Base-by-base conservation (phyloP, 139 green algal species). In the Pedinophyceae sp. region DNA sequence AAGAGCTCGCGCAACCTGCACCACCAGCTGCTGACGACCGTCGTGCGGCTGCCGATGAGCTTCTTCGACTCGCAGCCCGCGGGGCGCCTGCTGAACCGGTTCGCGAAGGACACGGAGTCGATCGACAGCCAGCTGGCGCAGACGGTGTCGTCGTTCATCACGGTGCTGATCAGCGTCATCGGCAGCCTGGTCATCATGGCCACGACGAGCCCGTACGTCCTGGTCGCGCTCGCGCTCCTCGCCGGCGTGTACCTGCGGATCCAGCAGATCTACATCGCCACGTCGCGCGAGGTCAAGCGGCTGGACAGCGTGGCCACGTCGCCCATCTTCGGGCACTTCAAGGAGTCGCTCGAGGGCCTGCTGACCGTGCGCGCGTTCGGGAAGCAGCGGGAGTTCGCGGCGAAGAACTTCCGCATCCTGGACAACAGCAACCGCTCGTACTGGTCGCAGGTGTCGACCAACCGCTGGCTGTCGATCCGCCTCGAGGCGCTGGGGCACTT, bases 391-490 rank as follows among this genome's bases (percentile, higher is more conserved):
- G 18, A 56, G 48, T 85, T 84, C 50, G 64, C 61, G 23, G 48
- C 43, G 30, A 61, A 56, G 34, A 48, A 62, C 27, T 13, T 51
- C 23, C 30, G 27, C 47, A 60, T 69, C 43, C 39, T 72, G 3
- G 60, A 66, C 46, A 29, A 60, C 54, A 54, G 27, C 65, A 72
- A 72, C 65, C 55, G 65, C 2, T 59, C 65, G 4, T 72, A 68
- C 46, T 72, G 65, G 65, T 23, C 23, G 5, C n/a, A 53, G 3
- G 30, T 53, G 46, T 50, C 53, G 34, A 7, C 22, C n/a, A 95
- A 97, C 66, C 74, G 89, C 49, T 97, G 89, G 89, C 74, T 97
- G 28, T 76, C 64, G 17, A 65, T 97, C 27, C 71, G 89, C 25
- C 71, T 97, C 55, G 89, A 97, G 70, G 57, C 89, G 39, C 82